Conservation (phyloP, 2,329 filamentous ascomycete genomes). For the Graphilbum ipis-grandicollis region DNA sequence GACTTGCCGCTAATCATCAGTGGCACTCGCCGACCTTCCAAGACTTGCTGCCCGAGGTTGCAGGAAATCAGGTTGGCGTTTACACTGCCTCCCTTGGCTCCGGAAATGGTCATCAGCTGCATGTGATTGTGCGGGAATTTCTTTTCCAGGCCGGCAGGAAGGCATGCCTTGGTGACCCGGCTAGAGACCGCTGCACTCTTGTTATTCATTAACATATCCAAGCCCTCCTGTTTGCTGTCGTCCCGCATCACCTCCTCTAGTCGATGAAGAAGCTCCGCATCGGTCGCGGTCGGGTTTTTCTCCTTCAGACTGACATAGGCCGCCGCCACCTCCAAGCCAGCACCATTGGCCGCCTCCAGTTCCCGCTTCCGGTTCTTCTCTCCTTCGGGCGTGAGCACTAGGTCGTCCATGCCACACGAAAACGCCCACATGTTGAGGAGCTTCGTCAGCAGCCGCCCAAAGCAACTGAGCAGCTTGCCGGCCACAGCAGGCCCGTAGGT, state of each 20-base stretch:
- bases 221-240: slow-evolving; percentile 72
- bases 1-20: slow-evolving; percentile 98
- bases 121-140: slow-evolving; percentile 94
- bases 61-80: slow-evolving; percentile 97
- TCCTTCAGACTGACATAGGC: slow-evolving; percentile 71
- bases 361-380: slow-evolving; percentile 54
- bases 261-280: slow-evolving; percentile 56
- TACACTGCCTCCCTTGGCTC: slow-evolving; percentile 81
- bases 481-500: slow-evolving; percentile 77
- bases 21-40: slow-evolving; percentile 88
- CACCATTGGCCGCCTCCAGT: slow-evolving; percentile 43
- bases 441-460: slow-evolving; percentile 78
- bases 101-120: slow-evolving; percentile 96
- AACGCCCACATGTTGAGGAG: slow-evolving; percentile 88
- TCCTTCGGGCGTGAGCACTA: slow-evolving; percentile 66
- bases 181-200: slow-evolving; percentile 55
- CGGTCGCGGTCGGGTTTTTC: slow-evolving; percentile 31
- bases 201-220: slow-evolving; percentile 77
- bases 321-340: slow-evolving; percentile 66
- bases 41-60: slow-evolving; percentile 88
- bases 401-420: slow-evolving; percentile 92
- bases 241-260: slow-evolving; percentile 84
- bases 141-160: slow-evolving; percentile 73
- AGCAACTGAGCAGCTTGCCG: slow-evolving; percentile 72
- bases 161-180: slow-evolving; percentile 57